Conservation (phyloP, 805 yeast genomes). For the Kodamaea kaohsiungensis region DNA sequence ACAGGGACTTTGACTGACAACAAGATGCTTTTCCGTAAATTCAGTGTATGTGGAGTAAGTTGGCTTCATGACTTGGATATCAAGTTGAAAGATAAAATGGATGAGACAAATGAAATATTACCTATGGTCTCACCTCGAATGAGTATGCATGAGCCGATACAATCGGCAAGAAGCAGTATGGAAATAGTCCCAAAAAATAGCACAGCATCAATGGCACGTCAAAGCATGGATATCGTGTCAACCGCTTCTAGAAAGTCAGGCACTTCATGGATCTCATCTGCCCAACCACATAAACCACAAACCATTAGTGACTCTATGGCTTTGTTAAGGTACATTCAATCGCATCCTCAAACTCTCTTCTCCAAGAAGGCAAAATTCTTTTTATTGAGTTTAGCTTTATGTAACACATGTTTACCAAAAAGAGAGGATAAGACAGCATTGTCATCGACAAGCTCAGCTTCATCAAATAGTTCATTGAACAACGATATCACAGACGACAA, state of each 20-base stretch:
- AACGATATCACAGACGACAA: background rate
- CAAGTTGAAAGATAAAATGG: conserved; percentile 25
- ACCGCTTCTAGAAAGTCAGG: conserved; percentile 21
- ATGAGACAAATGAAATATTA: background rate
- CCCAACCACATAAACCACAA: conserved; percentile 46
- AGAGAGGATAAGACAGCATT: conserved; percentile 20
- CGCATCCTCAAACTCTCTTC: conserved; percentile 67
- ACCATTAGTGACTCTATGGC: conserved; percentile 55
- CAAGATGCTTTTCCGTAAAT: conserved; percentile 86
- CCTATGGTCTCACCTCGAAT: conserved; percentile 5
- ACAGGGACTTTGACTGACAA: conserved; percentile 98
- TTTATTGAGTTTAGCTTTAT: conserved; percentile 76
- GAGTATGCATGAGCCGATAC: conserved; percentile 3
- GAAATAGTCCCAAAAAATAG: conserved; percentile 28
- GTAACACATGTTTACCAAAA: conserved; percentile 88
- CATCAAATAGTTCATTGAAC: background rate
- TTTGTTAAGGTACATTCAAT: conserved; percentile 67
- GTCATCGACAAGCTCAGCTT: background rate
- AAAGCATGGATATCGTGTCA: background rate
- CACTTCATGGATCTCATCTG: conserved; percentile 48
- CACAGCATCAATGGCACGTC: conserved; percentile 21
- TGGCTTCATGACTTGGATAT: conserved; percentile 81
- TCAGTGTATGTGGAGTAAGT: conserved; percentile 83
- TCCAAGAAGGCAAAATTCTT: conserved; percentile 77
- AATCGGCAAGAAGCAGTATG: conserved; percentile 10